phyloP scores from a whole-genome alignment of 176 grass and related monocot genomes.

The Bolboschoenus planiculmis region DNA sequence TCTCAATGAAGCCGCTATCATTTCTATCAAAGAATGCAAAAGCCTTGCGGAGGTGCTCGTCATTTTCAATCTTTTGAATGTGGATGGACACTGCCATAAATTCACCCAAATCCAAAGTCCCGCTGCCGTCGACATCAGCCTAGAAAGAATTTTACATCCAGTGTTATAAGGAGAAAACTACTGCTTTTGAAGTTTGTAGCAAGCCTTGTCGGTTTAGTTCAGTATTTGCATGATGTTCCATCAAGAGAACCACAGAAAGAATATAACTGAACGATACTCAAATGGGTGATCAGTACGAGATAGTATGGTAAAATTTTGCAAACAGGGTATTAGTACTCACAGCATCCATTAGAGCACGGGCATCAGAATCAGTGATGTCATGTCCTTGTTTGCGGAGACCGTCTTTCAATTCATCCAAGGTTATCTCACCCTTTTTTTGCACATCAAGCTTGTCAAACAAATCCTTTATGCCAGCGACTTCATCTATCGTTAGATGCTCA shows the following conservation, averaged over 20 bases:
- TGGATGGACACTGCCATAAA: slow-evolving; percentile 87
- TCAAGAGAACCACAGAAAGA: neutral
- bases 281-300: neutral
- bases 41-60: slow-evolving; percentile 67
- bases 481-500: slow-evolving; percentile 74
- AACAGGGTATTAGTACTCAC: slow-evolving; percentile 38
- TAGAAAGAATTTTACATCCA: slow-evolving; percentile 13
- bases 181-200: neutral
- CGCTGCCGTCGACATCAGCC: slow-evolving; percentile 70
- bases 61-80: slow-evolving; percentile 66
- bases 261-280: neutral
- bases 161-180: neutral
- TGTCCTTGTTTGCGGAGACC: slow-evolving; percentile 68
- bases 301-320: neutral
- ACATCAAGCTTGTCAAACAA: slow-evolving; percentile 71
- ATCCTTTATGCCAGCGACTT: slow-evolving; percentile 81
- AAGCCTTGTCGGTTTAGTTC: neutral
- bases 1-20: slow-evolving; percentile 79
- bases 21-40: slow-evolving; percentile 76
- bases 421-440: slow-evolving; percentile 56
- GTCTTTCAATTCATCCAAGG: slow-evolving; percentile 67
- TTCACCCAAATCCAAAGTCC: slow-evolving; percentile 72
- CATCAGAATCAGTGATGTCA: slow-evolving; percentile 67
- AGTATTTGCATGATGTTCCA: neutral
- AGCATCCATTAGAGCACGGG: slow-evolving; percentile 67